Evolutionary conservation across 139 green algal genomes (phyloP), one percentile per base, ranked within the genome.

Genomic region (Edaphochlamys debaryana): DNA sequence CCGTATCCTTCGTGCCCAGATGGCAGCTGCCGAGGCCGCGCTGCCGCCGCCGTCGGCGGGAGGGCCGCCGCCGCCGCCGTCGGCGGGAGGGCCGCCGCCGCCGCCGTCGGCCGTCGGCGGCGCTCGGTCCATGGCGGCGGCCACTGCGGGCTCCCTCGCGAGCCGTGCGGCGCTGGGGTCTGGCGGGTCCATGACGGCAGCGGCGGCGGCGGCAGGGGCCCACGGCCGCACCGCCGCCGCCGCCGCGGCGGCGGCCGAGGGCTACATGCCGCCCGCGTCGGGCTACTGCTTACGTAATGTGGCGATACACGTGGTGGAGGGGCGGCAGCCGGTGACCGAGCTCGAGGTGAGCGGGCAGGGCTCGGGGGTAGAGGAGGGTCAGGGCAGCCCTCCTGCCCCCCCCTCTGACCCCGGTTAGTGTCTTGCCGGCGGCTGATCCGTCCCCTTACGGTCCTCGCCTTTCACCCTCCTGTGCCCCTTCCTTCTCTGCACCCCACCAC

Each of bases 221-320:
- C 5, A 7, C 42, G 48, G 7, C 20, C 17, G 17, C 36, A 37
- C 13, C 36, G 8, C 8, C 36, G 8, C 36, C 66, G 66, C 13
- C 32, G 20, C 36, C 36, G 17, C 20, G 30, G 36, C 36, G 30
- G 70, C 29, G 19, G 15, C 15, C 20, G 48, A 22, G 48, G 64
- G 13, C 13, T 29, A 19, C 29, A 3, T 9, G 8, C 25, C 56
- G 27, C 37, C 27, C 17, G 52, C 34, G 32, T 66, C 48, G 3
- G 54, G 38, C 29, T 80, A 80, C 56, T 80, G 73, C 73, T 25
- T 81, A 4, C 41, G 75, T 0, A 40, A 81, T 6, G 60, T 81
- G 40, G 17, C 40, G 41, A 32, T 40, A 41, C 75, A 81, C 60
- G 48, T 40, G 20, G 58, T 67, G 38, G 60, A 81, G 60, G 60